Evolutionary conservation across 2,329 filamentous ascomycete species (phyloP).

Genomic region (Colletotrichum tamarilloi): DNA sequence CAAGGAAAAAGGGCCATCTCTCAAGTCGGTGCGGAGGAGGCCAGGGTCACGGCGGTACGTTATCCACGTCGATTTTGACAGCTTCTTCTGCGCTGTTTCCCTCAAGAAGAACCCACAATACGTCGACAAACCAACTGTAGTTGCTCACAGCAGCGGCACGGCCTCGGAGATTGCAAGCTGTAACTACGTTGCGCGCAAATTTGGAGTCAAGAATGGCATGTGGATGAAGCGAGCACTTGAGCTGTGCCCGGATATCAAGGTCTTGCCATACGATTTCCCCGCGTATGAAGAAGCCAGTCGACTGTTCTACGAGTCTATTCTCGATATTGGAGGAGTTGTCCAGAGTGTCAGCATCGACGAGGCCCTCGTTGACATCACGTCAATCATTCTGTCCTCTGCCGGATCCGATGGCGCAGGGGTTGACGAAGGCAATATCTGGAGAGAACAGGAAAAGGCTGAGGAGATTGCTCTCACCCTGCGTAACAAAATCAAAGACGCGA

Average conservation of each 20-base stretch:
- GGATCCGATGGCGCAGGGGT: constrained; percentile 74
- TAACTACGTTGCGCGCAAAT: constrained; percentile 90
- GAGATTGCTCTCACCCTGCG: constrained; percentile 76
- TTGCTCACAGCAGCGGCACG: constrained; percentile 86
- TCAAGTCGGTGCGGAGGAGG: constrained; percentile 60
- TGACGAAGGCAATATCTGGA: constrained; percentile 76
- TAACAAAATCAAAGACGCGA: constrained; percentile 76
- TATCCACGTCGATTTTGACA: constrained; percentile 97
- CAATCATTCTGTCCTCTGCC: constrained; percentile 72
- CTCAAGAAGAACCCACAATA: constrained; percentile 80
- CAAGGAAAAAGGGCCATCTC: constrained; percentile 69
- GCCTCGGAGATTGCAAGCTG: constrained; percentile 97
- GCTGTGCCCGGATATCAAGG: constrained; percentile 85
- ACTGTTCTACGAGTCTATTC: constrained; percentile 86
- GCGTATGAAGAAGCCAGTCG: constrained; percentile 93
- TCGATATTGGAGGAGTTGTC: constrained; percentile 82
- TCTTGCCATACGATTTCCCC: constrained; percentile 95
- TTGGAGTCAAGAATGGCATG: constrained; percentile 97
- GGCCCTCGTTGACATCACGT: constrained; percentile 86
- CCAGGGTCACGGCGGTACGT: constrained; percentile 81
- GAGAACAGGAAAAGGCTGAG: constrained; percentile 83
- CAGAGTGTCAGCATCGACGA: constrained; percentile 99
- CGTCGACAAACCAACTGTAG: constrained; percentile 82
- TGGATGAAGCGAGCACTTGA: constrained; percentile 96
- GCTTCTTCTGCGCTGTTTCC: constrained; percentile 97